A percentile compares a stretch with the other conserved stretches of the same genome.
These are phyloP conservation scores for Collybia sordida DNA, from an alignment of 768 basidiomycete species.

Conservation along the genomic window DNA sequence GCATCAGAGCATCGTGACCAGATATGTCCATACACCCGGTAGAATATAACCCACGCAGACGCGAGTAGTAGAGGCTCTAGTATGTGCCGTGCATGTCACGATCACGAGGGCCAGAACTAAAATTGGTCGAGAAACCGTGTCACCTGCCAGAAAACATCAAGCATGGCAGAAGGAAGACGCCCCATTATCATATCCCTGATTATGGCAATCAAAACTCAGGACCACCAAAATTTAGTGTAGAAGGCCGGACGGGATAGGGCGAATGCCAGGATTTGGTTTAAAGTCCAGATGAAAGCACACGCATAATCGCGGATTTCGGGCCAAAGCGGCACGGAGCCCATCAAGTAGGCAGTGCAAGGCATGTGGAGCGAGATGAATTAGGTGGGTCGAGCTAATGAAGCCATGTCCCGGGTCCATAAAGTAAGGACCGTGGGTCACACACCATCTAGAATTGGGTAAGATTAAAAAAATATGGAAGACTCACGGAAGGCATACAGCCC, in stretches of 20 bases:
- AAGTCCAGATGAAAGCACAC: neutral
- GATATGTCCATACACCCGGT: too few species aligned
- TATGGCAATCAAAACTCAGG: neutral
- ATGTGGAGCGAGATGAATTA: too few species aligned
- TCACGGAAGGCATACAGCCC: slow-evolving; percentile 67
- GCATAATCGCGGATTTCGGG: neutral
- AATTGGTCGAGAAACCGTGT: neutral
- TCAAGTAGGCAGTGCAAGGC: too few species aligned
- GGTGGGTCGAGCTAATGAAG: too few species aligned
- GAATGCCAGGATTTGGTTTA: too few species aligned
- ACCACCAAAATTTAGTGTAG: too few species aligned
- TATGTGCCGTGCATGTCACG: neutral
- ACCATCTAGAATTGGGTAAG: neutral
- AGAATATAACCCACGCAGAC: too few species aligned
- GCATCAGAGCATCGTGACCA: too few species aligned
- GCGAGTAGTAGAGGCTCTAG: too few species aligned
- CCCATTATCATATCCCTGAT: neutral
- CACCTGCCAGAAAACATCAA: neutral
- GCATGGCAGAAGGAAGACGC: neutral
- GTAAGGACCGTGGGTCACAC: neutral
- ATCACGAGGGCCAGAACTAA: neutral
- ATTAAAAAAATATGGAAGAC: slow-evolving; percentile 21
- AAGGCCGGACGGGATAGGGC: too few species aligned
- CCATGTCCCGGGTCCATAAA: neutral
- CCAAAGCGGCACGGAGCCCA: neutral